These are phyloP conservation scores for Steccherinum ochraceum DNA, from an alignment of 768 basidiomycete genomes.

Conservation along the genomic window DNA sequence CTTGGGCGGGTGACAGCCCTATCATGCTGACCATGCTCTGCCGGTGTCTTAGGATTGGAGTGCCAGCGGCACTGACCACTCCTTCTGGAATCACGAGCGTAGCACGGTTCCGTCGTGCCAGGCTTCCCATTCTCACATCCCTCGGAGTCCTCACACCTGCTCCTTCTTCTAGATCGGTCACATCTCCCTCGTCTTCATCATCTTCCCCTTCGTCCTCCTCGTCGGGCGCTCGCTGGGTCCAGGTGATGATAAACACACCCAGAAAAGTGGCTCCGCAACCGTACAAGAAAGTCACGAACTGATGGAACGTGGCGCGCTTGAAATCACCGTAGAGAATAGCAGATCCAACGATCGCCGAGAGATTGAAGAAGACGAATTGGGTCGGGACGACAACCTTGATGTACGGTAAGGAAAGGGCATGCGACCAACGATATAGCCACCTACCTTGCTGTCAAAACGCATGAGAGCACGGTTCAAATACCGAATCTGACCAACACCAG, in stretches of 20 bases:
- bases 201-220: slow-evolving; percentile 22
- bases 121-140: slow-evolving; percentile 28
- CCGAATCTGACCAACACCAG: slow-evolving; percentile 78
- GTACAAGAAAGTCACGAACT: slow-evolving; percentile 78
- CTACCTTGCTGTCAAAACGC: slow-evolving; percentile 88
- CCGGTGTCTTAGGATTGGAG: slow-evolving; percentile 42
- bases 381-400: slow-evolving; percentile 82
- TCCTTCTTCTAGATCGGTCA: slow-evolving; percentile 1
- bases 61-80: slow-evolving; percentile 14
- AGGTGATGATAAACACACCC: slow-evolving; percentile 86
- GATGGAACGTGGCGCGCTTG: slow-evolving; percentile 71
- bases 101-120: slow-evolving; percentile 31
- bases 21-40: slow-evolving; percentile 56
- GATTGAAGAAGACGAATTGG: slow-evolving; percentile 92
- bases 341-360: slow-evolving; percentile 89
- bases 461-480: slow-evolving; percentile 85
- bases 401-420: neutral
- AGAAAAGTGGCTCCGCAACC: slow-evolving; percentile 86
- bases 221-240: slow-evolving; percentile 29
- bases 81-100: slow-evolving; percentile 46
- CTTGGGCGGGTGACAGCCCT: slow-evolving; percentile 72
- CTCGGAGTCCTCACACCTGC: slow-evolving; percentile 18
- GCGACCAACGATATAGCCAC: slow-evolving; percentile 3
- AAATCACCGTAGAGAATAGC: slow-evolving; percentile 96
- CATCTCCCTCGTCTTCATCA: slow-evolving; percentile 24